phyloP scores from a whole-genome alignment of 2,329 filamentous ascomycete species.

The Pleoardoris graminearum region DNA sequence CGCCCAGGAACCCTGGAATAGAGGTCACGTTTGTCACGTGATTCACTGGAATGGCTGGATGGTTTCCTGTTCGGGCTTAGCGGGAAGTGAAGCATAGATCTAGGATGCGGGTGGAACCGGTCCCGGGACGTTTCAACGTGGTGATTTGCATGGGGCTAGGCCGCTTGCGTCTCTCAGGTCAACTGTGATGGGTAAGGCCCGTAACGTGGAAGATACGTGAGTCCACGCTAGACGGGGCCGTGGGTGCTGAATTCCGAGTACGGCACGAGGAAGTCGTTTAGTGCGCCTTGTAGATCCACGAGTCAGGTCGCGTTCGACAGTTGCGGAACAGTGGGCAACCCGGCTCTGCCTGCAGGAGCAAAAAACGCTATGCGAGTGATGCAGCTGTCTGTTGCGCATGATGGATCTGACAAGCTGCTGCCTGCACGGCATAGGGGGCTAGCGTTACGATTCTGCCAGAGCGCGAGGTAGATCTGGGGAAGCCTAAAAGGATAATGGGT shows the following conservation, averaged over 20 bases:
- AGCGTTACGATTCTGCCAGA: not conserved
- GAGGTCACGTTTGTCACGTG: not conserved
- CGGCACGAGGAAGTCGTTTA: too few species aligned
- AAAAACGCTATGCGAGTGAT: not conserved
- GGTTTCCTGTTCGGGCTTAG: not conserved
- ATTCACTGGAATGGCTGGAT: not conserved
- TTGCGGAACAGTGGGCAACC: not conserved
- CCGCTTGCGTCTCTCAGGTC: not conserved
- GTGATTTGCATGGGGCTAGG: not conserved
- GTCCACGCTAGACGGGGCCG: not conserved
- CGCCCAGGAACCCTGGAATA: not conserved
- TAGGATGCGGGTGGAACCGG: not conserved
- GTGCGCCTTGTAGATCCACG: too few species aligned
- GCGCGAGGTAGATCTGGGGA: constrained; percentile 15
- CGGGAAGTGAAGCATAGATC: not conserved
- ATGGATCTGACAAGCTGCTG: not conserved
- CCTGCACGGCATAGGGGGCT: not conserved
- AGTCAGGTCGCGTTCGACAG: not conserved
- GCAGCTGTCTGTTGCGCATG: not conserved
- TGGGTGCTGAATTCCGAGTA: too few species aligned
- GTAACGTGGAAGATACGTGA: not conserved
- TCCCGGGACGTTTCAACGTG: not conserved
- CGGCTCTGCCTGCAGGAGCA: not conserved
- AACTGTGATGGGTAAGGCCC: too few species aligned
- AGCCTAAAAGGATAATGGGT: constrained; percentile 25